Percentiles rank a stretch among this genome's conserved stretches.
Conservation (phyloP, 305 asterid species). For the Fraxinus platypoda region DNA sequence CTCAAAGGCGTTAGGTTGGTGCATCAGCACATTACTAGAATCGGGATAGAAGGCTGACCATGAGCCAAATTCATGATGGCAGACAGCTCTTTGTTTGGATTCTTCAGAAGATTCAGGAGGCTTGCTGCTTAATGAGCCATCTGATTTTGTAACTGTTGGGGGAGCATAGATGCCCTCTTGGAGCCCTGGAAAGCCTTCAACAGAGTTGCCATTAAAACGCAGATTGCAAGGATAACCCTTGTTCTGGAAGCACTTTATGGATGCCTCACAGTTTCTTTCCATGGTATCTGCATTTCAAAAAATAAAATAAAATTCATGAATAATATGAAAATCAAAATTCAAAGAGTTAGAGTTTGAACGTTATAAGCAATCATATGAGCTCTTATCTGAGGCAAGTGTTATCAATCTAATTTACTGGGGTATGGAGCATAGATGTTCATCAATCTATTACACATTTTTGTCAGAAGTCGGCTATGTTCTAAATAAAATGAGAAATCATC, state of each 20-base stretch:
- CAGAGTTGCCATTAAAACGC: conserved; percentile 38
- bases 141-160: conserved; percentile 30
- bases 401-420: neutral
- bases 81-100: conserved; percentile 33
- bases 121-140: conserved; percentile 36
- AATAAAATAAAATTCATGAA: conserved; percentile 7
- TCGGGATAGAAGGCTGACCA: conserved; percentile 54
- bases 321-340: conserved; percentile 16
- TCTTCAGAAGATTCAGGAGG: conserved; percentile 43
- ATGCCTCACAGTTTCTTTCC: conserved; percentile 55
- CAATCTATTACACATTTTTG: neutral
- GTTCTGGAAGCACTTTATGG: conserved; percentile 55
- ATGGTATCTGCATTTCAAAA: conserved; percentile 41
- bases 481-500: conserved; percentile 5
- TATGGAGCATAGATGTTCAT: neutral
- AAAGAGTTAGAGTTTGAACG: neutral
- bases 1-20: conserved; percentile 49
- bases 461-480: neutral
- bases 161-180: conserved; percentile 44
- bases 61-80: conserved; percentile 43
- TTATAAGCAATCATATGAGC: conserved; percentile 10
- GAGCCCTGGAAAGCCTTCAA: conserved; percentile 47
- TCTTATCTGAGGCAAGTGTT: neutral
- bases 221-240: conserved; percentile 43
- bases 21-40: conserved; percentile 32